Evolutionary conservation across 2,329 filamentous ascomycete genomes (phyloP).

Genomic region (Apiospora malaysiana): DNA sequence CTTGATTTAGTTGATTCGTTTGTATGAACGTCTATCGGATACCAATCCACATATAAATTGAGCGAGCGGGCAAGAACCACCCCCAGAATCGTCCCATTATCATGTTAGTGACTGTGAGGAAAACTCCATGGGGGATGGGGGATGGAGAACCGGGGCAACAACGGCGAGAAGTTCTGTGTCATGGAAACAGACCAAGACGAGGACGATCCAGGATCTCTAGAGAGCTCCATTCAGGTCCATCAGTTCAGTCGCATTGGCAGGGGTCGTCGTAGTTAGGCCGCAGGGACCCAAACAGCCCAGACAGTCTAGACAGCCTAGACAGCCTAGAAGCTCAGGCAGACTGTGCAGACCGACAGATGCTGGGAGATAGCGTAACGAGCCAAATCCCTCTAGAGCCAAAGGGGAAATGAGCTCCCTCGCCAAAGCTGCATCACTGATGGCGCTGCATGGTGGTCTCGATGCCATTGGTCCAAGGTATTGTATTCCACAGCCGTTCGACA

Average conservation of each 20-base stretch:
- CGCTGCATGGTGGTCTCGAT: background rate
- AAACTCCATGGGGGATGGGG: constrained; percentile 3
- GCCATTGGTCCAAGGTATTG: background rate
- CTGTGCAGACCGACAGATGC: background rate
- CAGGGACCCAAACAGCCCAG: background rate
- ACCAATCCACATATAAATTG: background rate
- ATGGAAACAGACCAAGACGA: constrained; percentile 3
- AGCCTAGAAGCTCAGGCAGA: too few relatives aligned
- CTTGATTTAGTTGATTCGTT: background rate
- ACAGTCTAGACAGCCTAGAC: too few relatives aligned
- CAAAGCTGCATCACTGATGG: background rate
- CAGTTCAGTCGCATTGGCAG: background rate
- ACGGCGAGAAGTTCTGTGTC: constrained; percentile 8
- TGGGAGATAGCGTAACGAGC: background rate
- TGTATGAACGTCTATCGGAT: background rate
- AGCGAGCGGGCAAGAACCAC: background rate
- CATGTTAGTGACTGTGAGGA: background rate
- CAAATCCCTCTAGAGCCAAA: constrained; percentile 13
- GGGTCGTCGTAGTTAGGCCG: background rate
- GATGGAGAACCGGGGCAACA: constrained; percentile 7
- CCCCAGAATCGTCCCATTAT: background rate
- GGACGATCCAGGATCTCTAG: constrained; percentile 7
- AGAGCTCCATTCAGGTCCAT: background rate
- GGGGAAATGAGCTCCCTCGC: constrained; percentile 19
- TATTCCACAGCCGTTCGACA: background rate